These are phyloP conservation scores for Penicillium sclerotigenum DNA, from an alignment of 2,329 filamentous ascomycete species.

Conservation along the genomic window DNA sequence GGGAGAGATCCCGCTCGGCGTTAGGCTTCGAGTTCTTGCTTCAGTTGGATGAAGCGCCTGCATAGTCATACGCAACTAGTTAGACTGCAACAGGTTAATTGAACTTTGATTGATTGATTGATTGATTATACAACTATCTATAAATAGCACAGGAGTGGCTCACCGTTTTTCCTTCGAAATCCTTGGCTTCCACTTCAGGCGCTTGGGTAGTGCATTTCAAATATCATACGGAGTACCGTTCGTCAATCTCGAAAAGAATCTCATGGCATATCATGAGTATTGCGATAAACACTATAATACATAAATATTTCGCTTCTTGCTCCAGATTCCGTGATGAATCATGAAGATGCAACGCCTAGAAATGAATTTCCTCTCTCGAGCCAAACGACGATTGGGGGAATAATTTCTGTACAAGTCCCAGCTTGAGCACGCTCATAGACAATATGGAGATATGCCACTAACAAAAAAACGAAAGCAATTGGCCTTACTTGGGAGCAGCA, in stretches of 20 bases:
- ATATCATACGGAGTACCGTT: neutral
- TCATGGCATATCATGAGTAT: neutral
- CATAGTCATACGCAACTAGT: no score
- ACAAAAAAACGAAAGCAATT: neutral
- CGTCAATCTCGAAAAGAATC: neutral
- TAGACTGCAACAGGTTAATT: no score
- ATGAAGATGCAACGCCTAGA: conserved; percentile 5
- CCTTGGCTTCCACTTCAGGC: neutral
- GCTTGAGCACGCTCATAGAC: conserved; percentile 2
- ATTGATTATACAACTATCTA: no score
- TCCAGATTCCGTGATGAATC: neutral
- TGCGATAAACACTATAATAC: neutral
- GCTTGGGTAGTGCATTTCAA: no score
- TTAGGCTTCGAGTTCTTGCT: no score
- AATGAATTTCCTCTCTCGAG: neutral
- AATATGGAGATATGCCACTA: neutral
- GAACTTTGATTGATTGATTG: no score
- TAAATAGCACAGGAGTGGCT: neutral
- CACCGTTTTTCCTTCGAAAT: no score
- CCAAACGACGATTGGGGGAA: conserved; percentile 2
- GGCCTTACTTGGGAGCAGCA: conserved; percentile 28
- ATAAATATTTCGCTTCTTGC: conserved; percentile 6
- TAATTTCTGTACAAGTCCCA: neutral
- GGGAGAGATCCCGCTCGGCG: no score
- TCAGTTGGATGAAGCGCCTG: no score